Evolutionary conservation across 768 basidiomycete species (phyloP), one percentile per base, ranked within the genome.

Genomic region (Agrocybe pediades): DNA sequence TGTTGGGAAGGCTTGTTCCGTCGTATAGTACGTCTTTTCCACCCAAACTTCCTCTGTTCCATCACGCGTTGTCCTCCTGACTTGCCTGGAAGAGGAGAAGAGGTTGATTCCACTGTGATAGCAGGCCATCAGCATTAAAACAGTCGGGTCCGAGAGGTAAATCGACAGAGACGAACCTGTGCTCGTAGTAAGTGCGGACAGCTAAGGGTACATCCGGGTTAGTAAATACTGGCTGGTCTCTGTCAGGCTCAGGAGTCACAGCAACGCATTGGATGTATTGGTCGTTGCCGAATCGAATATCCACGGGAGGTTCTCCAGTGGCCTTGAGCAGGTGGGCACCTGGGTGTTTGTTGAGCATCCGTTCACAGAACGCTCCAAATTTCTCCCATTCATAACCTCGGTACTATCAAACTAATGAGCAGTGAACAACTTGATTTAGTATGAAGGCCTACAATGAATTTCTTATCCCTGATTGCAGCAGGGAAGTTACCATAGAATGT

Each of bases 321-420:
- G 74, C 77, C 65, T 87, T 90, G 43, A 96, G 71, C 9, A 97
- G 69, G 53, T 88, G 88, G 4, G 95, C 91, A 19, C 86, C 86
- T 3, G 91, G 87, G 69, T 94, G 91, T 67, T 95, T 96, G 69
- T 85, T 88, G 49, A 95, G 83, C 85, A 97, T 90, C 30, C 90
- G 78, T 68, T 98, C 94, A 70, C 92, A 92, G 74, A 90, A 93
- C 2, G 88, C 83, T 6, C 87, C 87, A 56, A 86, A 93, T 63
- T 92, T 95, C 72, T 98, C 95, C 93, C 91, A 94, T 64, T 94
- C 93, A 64, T 86, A 90, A 1, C 95, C 96, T 41, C 96, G 92
- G 68, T 95, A 95, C 92, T 94, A 50, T 24, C 42, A 41, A n/a
- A 42, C 45, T 36, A 56, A 60, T 30, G 46, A 45, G 44, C 25